Evolutionary conservation across 75 land plant species (phyloP), one percentile per base, ranked within the genome.

Genomic region (Isoetes taiwanensis): DNA sequence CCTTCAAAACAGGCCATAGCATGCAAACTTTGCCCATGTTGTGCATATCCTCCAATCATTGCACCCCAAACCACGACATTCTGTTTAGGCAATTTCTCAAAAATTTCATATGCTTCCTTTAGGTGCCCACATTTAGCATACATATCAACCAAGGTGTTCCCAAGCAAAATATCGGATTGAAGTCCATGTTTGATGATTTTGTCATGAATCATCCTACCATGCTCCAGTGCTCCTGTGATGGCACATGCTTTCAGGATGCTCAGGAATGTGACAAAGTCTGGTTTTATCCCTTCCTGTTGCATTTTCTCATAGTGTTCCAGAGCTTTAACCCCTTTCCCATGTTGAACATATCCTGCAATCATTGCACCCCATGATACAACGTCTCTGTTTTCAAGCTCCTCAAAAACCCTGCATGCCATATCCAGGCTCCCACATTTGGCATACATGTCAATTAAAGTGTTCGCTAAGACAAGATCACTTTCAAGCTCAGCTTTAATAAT

Each of bases 331-430:
- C 59, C 59, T 2, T 37, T 37, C 11, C 38, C 38, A 39, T 59
- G 60, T 23, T 34, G 41, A 10, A 52, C 64, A 61, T 60, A 69
- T 1, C 72, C 72, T 29, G 61, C 42, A 46, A 75, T 64, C 43
- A 75, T 60, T 1, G 77, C 67, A 58, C 61, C 65, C 72, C 72
- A 75, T 19, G 68, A 60, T 10, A 69, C 46, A n/a, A 56, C 52
- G 46, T 55, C 58, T 30, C 34, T 64, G 17, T 16, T 38, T 1
- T 28, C 41, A 28, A 65, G 11, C 30, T 30, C 28, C 30, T 43
- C 11, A 24, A 74, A 64, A 2, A 69, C 42, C 38, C 34, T 64
- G 35, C 33, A 57, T 41, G 69, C 72, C 31, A 31, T 14, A 3
- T 54, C 26, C 21, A 75, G 12, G 30, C 59, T 57, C 34, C 63